Conservation (phyloP, 306 rosid species). For the Leucaena leucocephala region DNA sequence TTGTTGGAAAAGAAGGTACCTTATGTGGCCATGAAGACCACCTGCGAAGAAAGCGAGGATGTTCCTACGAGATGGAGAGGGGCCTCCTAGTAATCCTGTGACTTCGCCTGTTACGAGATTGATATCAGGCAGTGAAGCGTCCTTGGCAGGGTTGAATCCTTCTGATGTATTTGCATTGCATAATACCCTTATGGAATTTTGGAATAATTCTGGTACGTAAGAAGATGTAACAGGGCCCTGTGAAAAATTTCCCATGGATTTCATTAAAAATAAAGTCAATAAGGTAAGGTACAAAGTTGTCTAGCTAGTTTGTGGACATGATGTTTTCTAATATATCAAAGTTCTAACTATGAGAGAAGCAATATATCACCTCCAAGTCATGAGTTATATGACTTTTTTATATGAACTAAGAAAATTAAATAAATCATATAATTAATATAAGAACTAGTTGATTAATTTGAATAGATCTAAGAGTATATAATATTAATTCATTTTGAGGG, state of each 20-base stretch:
- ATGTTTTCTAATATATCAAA: not conserved
- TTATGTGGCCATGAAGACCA: constrained; percentile 52
- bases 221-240: constrained; percentile 54
- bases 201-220: constrained; percentile 45
- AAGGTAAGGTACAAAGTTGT: not conserved
- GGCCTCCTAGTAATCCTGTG: constrained; percentile 45
- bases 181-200: constrained; percentile 57
- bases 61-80: constrained; percentile 42
- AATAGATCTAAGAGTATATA: too few species aligned
- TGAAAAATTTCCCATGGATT: constrained; percentile 5
- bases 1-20: constrained; percentile 41
- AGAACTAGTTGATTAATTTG: too few species aligned
- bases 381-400: too few species aligned
- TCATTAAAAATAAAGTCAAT: not conserved
- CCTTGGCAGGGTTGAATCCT: constrained; percentile 66
- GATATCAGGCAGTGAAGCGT: constrained; percentile 60
- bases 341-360: not conserved
- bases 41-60: constrained; percentile 67
- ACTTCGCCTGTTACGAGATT: constrained; percentile 36
- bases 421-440: too few species aligned
- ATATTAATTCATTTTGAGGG: too few species aligned
- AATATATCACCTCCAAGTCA: too few species aligned
- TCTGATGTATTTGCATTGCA: constrained; percentile 73
- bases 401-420: too few species aligned
- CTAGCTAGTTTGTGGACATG: not conserved